Conservation (phyloP, 805 yeast genomes). For the Candida nitratophila region DNA sequence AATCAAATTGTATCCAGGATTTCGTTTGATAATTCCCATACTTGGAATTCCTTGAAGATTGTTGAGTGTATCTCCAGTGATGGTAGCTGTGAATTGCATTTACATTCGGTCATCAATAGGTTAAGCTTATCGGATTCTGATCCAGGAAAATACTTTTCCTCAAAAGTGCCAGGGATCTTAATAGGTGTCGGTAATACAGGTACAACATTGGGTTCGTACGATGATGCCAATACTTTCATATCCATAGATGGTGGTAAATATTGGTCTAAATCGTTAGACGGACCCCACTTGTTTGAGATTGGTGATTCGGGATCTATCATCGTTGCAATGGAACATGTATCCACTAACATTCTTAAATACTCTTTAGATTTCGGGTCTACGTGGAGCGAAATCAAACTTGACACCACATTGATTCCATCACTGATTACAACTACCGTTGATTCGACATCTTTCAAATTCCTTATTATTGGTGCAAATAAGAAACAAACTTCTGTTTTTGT, state of each 20-base stretch:
- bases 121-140: conserved; percentile 7
- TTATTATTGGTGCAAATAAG: conserved; percentile 34
- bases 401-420: conserved; percentile 31
- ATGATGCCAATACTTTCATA: conserved; percentile 40
- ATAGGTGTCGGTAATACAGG: conserved; percentile 37
- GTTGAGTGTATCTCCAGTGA: conserved; percentile 4
- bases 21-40: conserved; percentile 11
- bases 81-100: conserved; percentile 17
- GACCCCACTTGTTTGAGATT: conserved; percentile 44
- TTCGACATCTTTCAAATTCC: conserved; percentile 54
- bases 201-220: conserved; percentile 14
- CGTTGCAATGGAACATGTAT: conserved; percentile 38
- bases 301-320: conserved; percentile 72
- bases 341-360: conserved; percentile 33
- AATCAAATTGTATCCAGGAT: conserved; percentile 7
- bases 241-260: conserved; percentile 64
- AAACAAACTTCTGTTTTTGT: conserved; percentile 38
- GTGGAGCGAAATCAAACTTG: conserved; percentile 45
- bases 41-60: conserved; percentile 7
- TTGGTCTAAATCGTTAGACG: conserved; percentile 54
- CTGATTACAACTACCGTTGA: conserved; percentile 51
- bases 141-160: conserved; percentile 27
- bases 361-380: conserved; percentile 61
- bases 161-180: conserved; percentile 38
- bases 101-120: conserved; percentile 28